A percentile compares a stretch with the other conserved stretches of the same genome.
Evolutionary conservation across 441 rosid genomes (phyloP).

Genomic region (Jatropha multifida): DNA sequence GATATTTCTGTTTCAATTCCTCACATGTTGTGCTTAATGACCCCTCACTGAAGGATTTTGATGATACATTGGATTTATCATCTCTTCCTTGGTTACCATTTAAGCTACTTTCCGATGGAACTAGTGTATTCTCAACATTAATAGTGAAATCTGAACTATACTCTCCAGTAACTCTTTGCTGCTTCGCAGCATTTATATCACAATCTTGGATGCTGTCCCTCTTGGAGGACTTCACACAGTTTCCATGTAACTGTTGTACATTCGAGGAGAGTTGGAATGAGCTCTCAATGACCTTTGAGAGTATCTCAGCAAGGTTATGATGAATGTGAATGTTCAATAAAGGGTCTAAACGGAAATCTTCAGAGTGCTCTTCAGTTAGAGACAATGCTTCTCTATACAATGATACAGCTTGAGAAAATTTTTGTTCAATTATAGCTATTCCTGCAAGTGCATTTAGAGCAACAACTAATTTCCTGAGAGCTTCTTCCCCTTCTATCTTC

Average conservation of each 20-base stretch:
- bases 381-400: conserved; percentile 82
- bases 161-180: conserved; percentile 41
- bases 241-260: conserved; percentile 33
- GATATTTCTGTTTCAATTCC: conserved; percentile 68
- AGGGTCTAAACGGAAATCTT: conserved; percentile 92
- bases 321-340: conserved; percentile 87
- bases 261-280: conserved; percentile 33
- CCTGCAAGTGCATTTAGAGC: conserved; percentile 98
- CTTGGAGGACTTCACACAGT: conserved; percentile 40
- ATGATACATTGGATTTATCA: conserved; percentile 31
- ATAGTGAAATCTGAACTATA: conserved; percentile 30
- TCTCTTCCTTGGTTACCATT: conserved; percentile 28
- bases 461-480: conserved; percentile 79
- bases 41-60: conserved; percentile 31
- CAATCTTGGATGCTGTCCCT: conserved; percentile 30
- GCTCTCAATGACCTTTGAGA: conserved; percentile 42
- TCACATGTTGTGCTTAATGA: conserved; percentile 53
- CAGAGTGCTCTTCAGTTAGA: conserved; percentile 63
- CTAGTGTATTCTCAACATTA: conserved; percentile 28
- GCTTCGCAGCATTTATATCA: conserved; percentile 45
- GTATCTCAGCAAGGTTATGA: conserved; percentile 86
- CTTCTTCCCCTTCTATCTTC: conserved; percentile 91
- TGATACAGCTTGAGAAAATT: conserved; percentile 58
- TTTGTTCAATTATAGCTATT: conserved; percentile 75
- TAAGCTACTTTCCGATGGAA: conserved; percentile 29